Evolutionary conservation across 306 rosid species (phyloP), one percentile per base, ranked within the genome.

Genomic region (Inga leiocalycina): DNA sequence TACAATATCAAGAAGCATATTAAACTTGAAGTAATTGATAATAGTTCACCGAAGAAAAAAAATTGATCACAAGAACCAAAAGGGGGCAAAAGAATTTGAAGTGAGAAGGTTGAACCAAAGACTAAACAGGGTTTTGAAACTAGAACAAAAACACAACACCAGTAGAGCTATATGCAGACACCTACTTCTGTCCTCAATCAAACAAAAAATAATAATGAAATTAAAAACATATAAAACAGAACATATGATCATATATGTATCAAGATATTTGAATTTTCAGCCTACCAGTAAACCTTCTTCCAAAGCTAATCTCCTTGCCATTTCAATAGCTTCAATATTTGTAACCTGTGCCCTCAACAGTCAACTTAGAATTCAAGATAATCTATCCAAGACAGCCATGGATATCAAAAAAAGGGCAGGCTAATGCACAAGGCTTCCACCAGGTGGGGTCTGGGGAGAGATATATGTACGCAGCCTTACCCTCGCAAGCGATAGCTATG

Each of bases 211-310:
- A 61, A 44, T 35, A 65, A 6, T 52, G 20, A 75, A 22, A 71
- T 44, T 67, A 37, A 78, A 80, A 35, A 49, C 17, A 24, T 66
- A 65, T 6, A 70, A 67, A 71, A 68, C 37, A 49, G 52, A 61
- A 20, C 20, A 71, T 27, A 46, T 17, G 43, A 67, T 52, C 19
- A 24, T 62, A 49, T 17, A 49, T 17, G 64, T 27, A 39, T 24
- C 39, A 78, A 84, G 48, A 62, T 8, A 15, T 64, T 70, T 79
- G 35, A 76, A 83, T 84, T 65, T 83, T 84, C 71, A 77, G 39
- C 91, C 86, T 87, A 95, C 98, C 98, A 93, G 93, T 57, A 93
- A 90, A 34, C 98, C 98, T 89, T 95, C 98, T 89, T 95, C 92
- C 93, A 95, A 75, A 20, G 98, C 98, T 81, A 95, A 86, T 85